Base-by-base conservation (phyloP, 23 red algal genomes). In the Gracilariopsis chorda region DNA sequence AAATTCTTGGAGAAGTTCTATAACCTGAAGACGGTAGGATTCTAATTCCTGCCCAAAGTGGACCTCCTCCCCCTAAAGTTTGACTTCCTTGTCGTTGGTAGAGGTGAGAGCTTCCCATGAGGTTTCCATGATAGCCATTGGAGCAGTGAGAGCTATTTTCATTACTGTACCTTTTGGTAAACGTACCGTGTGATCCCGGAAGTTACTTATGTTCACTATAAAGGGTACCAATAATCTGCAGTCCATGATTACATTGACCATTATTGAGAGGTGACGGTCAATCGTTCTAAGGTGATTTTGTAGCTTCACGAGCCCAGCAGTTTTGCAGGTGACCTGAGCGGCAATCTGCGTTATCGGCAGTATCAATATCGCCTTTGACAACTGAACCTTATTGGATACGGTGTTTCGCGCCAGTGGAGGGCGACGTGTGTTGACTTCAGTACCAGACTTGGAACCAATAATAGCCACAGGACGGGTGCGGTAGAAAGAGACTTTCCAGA, bases 161-260 rank as follows among this genome's bases (percentile, higher is more conserved):
- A 72, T 45, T 35, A 72, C 65, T 9, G 65, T 0, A 0, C 19
- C 19, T 20, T 72, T 72, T 20, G 2, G 65, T 0, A 72, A 42
- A 34, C 65, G 65, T 45, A 32, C 65, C 19, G 65, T 21, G 34
- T 30, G 32, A 20, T 72, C 40, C 32, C 34, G 40, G 19, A 34
- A 72, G 24, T 72, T 72, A 21, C 61, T 67, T 21, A 75, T 46
- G 20, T 46, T 21, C 11, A 75, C 21, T 7, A 19, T 27, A 45
- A 75, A 75, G 69, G 69, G 36, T 10, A 23, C 44, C 36, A 24
- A 9, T n/a, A 2, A 36, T 46, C 44, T 46, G 34, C 36, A 43
- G 69, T 46, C 69, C 6, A 75, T 75, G 36, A 75, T 43, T 75
- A 40, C 69, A 75, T 75, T 75, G 21, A 12, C 69, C 39, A 25